These are phyloP conservation scores for Sclerotinia nivalis DNA, from an alignment of 2,329 filamentous ascomycete genomes.

Conservation along the genomic window DNA sequence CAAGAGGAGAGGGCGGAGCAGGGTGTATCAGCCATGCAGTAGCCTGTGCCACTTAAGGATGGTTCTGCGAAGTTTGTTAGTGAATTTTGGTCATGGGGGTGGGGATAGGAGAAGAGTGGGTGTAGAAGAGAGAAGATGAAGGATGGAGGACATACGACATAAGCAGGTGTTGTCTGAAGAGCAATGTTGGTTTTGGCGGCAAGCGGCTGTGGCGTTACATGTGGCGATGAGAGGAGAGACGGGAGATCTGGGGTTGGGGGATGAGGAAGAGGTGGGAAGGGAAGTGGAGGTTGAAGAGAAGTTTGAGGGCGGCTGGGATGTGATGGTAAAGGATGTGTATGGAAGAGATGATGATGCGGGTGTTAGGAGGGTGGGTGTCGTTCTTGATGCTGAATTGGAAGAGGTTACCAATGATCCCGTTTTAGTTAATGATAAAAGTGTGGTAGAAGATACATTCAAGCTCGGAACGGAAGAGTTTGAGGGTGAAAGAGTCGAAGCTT, in stretches of 20 bases:
- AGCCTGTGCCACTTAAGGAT: slow-evolving; percentile 5
- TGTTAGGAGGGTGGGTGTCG: not conserved
- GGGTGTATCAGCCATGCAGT: slow-evolving; percentile 18
- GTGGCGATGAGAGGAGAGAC: not conserved
- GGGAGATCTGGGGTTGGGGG: not conserved
- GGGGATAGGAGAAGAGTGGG: not conserved
- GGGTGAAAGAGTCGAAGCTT: not conserved
- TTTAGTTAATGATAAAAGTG: not conserved
- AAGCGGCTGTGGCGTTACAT: not conserved
- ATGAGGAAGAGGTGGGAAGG: not conserved
- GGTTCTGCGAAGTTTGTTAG: slow-evolving; percentile 2
- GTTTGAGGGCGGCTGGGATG: not conserved
- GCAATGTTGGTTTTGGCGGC: not conserved
- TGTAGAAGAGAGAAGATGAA: no score
- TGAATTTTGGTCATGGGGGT: not conserved
- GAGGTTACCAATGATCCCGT: not conserved
- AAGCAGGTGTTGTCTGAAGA: slow-evolving; percentile 2
- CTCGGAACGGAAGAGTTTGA: not conserved
- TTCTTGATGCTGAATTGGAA: not conserved
- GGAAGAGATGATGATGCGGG: not conserved
- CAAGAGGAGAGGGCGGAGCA: slow-evolving; percentile 16
- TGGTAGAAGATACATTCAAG: not conserved
- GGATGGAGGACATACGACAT: slow-evolving; percentile 3
- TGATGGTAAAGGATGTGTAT: not conserved
- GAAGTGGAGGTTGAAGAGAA: not conserved